These are phyloP conservation scores for Balamuthia mandrillaris DNA, from an alignment of 208 protist species.

Conservation along the genomic window DNA sequence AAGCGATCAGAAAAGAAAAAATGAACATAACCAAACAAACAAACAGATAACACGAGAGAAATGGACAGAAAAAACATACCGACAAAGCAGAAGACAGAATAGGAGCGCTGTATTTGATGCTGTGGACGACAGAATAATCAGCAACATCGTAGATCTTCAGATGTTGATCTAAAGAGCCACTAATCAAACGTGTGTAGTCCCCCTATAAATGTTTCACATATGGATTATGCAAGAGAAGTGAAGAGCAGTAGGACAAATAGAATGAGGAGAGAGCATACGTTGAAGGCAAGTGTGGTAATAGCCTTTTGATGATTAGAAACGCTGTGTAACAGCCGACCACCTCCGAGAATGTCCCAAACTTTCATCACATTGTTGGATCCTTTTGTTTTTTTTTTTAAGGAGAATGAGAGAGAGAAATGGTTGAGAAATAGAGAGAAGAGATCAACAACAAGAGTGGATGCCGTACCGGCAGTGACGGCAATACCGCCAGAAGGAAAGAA, in stretches of 20 bases:
- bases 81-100: conserved; percentile 49
- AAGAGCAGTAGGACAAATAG: not conserved
- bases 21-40: not conserved
- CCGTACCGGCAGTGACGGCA: conserved; percentile 17
- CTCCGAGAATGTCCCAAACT: conserved; percentile 58
- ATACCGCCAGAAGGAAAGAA: conserved; percentile 44
- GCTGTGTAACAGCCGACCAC: conserved; percentile 39
- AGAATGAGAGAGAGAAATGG: not conserved
- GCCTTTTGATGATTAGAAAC: conserved; percentile 62
- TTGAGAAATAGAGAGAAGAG: not conserved
- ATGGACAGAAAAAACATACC: not conserved
- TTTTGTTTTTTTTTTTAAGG: not conserved
- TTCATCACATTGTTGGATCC: conserved; percentile 28
- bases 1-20: not conserved
- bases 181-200: conserved; percentile 36
- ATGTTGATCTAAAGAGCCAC: conserved; percentile 56
- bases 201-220: no score
- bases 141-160: conserved; percentile 59
- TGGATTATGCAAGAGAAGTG: not conserved
- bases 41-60: not conserved
- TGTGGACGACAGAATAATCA: conserved; percentile 55
- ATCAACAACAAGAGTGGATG: not conserved
- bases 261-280: conserved; percentile 9
- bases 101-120: conserved; percentile 55
- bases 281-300: conserved; percentile 47